phyloP scores from a whole-genome alignment of 441 rosid genomes.

The Brassica hybrid region DNA sequence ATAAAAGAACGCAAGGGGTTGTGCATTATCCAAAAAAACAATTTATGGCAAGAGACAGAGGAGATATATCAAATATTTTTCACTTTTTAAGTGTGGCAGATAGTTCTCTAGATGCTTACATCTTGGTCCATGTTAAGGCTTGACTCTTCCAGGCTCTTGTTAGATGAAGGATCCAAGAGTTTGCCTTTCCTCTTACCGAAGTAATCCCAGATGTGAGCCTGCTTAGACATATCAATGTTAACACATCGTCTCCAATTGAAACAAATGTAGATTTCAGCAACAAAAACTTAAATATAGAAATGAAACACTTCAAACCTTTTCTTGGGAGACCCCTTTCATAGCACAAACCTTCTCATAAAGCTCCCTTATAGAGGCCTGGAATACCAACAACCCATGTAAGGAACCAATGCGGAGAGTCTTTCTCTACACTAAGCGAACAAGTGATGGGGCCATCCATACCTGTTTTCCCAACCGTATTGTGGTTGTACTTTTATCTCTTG shows the following conservation, averaged over 20 bases:
- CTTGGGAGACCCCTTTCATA: conserved; percentile 55
- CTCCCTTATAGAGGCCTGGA: conserved; percentile 72
- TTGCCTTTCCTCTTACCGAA: conserved; percentile 50
- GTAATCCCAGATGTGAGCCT: conserved; percentile 74
- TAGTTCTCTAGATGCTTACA: conserved; percentile 62
- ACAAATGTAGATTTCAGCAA: no score
- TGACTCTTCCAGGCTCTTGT: conserved; percentile 63
- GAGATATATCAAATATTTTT: background rate
- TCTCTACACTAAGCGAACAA: no score
- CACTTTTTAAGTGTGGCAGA: conserved; percentile 9
- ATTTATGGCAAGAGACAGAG: background rate
- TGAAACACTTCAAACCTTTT: conserved; percentile 52
- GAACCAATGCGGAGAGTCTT: no score
- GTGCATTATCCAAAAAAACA: conserved; percentile 2
- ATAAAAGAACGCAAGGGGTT: conserved; percentile 7
- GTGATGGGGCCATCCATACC: conserved; percentile 46
- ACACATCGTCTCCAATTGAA: no score
- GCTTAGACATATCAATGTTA: conserved; percentile 19
- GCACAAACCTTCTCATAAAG: conserved; percentile 70
- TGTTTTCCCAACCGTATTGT: conserved; percentile 69
- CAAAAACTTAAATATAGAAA: no score
- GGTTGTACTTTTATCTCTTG: conserved; percentile 62
- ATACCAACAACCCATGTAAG: conserved; percentile 13
- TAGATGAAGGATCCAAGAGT: conserved; percentile 49
- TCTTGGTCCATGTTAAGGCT: conserved; percentile 86